phyloP scores from a whole-genome alignment of 1,284 basidiomycete species.

The Fomes fomentarius region DNA sequence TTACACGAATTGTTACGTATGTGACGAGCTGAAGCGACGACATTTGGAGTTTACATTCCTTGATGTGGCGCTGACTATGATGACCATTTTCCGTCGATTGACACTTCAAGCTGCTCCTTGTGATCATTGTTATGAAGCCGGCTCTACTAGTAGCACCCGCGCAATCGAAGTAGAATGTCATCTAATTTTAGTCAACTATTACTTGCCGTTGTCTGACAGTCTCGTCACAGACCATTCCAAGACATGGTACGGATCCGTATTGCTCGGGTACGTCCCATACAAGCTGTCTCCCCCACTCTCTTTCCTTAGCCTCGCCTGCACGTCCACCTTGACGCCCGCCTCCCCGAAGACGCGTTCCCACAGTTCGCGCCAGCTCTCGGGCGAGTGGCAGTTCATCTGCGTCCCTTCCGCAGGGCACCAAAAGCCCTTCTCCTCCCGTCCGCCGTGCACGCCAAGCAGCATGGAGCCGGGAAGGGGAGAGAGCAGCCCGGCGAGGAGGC shows the following conservation, averaged over 20 bases:
- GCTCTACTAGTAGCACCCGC: too few relatives aligned
- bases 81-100: too few relatives aligned
- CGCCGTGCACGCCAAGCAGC: conserved; percentile 36
- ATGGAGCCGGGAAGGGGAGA: conserved; percentile 35
- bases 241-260: conserved; percentile 24
- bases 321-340: conserved; percentile 36
- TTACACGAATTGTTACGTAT: too few relatives aligned
- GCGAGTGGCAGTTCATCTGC: conserved; percentile 36
- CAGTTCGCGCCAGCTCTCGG: conserved; percentile 43
- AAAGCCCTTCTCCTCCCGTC: neutral
- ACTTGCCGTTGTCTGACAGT: neutral
- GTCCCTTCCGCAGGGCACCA: conserved; percentile 21
- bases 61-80: too few relatives aligned
- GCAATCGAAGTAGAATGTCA: too few relatives aligned
- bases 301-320: conserved; percentile 1
- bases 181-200: too few relatives aligned
- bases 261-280: conserved; percentile 13
- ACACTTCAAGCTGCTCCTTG: too few relatives aligned
- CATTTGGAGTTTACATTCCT: too few relatives aligned
- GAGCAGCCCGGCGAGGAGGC: conserved; percentile 40
- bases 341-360: conserved; percentile 46
- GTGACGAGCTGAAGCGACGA: too few relatives aligned
- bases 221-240: conserved; percentile 19
- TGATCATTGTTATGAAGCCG: too few relatives aligned
- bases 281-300: conserved; percentile 4